Evolutionary conservation across 2,329 filamentous ascomycete species (phyloP).

Genomic region (Curvularia spicifera): DNA sequence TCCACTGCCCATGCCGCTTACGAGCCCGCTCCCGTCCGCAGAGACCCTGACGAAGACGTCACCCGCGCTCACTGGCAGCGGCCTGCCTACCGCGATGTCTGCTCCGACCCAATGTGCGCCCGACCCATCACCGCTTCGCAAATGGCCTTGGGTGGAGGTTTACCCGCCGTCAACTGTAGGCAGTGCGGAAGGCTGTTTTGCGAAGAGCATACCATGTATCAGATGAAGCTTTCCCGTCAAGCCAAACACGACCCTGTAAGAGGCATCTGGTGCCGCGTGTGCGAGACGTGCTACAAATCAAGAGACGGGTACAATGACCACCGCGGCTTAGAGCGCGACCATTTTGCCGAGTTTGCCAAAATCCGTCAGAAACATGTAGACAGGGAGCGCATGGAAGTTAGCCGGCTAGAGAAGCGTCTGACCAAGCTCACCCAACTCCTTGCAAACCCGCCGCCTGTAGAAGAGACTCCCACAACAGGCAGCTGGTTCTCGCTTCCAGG

Average conservation of each 20-base stretch:
- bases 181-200: constrained; percentile 94
- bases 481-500: constrained; percentile 64
- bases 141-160: constrained; percentile 76
- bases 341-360: constrained; percentile 72
- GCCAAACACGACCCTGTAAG: constrained; percentile 88
- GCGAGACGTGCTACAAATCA: constrained; percentile 99
- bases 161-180: constrained; percentile 88
- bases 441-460: constrained; percentile 71
- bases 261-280: constrained; percentile 92
- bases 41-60: constrained; percentile 89
- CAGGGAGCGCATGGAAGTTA: constrained; percentile 84
- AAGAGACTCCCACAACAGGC: constrained; percentile 60
- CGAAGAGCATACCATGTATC: constrained; percentile 98
- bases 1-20: constrained; percentile 40
- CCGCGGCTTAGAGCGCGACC: constrained; percentile 71
- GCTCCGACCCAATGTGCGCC: constrained; percentile 86
- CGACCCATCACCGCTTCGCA: constrained; percentile 40
- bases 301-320: constrained; percentile 95
- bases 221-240: constrained; percentile 93
- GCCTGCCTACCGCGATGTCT: constrained; percentile 74
- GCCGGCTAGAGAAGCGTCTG: constrained; percentile 86
- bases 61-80: constrained; percentile 89
- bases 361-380: constrained; percentile 81
- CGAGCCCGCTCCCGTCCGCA: constrained; percentile 42
- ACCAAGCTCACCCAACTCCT: constrained; percentile 88